Percentiles rank a stretch among this genome's conserved stretches.
These are phyloP conservation scores for Nemania sp. DNA, from an alignment of 2,329 filamentous ascomycete genomes.

Conservation along the genomic window DNA sequence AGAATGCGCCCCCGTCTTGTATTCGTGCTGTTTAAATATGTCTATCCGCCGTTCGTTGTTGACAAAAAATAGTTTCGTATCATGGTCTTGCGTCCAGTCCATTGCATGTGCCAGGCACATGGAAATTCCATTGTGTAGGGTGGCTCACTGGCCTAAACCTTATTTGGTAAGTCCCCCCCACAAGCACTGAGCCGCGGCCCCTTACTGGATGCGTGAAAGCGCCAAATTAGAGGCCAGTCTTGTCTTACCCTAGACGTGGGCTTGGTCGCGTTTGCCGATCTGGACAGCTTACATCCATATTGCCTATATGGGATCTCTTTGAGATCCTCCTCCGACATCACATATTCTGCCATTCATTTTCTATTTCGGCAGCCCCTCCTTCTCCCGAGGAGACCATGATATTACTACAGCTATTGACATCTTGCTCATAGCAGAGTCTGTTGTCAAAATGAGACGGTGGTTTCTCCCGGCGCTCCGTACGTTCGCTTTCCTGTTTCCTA, in stretches of 20 bases:
- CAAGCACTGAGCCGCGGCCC: too few relatives aligned
- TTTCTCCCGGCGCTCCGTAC: constrained; percentile 39
- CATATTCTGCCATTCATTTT: constrained; percentile 7
- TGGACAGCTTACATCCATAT: constrained; percentile 32
- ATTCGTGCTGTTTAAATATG: too few relatives aligned
- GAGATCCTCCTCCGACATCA: not conserved
- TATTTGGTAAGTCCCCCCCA: too few relatives aligned
- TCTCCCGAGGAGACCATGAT: constrained; percentile 37
- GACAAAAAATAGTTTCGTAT: too few relatives aligned
- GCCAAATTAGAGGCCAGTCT: constrained; percentile 5
- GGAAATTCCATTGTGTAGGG: too few relatives aligned
- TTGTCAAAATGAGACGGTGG: constrained; percentile 38
- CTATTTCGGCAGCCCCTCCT: constrained; percentile 10
- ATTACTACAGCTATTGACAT: constrained; percentile 31
- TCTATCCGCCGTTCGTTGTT: too few relatives aligned
- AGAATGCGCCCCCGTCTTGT: too few relatives aligned
- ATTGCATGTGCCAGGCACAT: too few relatives aligned
- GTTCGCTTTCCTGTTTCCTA: constrained; percentile 20
- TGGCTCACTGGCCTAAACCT: too few relatives aligned
- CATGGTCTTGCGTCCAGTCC: too few relatives aligned
- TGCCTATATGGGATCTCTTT: not conserved
- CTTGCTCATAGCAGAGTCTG: constrained; percentile 39
- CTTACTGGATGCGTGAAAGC: too few relatives aligned
- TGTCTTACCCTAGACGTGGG: constrained; percentile 26
- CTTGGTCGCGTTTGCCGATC: constrained; percentile 33